Evolutionary conservation across 441 rosid genomes (phyloP), one percentile per base, ranked within the genome.

Genomic region (Aleurites moluccanus): DNA sequence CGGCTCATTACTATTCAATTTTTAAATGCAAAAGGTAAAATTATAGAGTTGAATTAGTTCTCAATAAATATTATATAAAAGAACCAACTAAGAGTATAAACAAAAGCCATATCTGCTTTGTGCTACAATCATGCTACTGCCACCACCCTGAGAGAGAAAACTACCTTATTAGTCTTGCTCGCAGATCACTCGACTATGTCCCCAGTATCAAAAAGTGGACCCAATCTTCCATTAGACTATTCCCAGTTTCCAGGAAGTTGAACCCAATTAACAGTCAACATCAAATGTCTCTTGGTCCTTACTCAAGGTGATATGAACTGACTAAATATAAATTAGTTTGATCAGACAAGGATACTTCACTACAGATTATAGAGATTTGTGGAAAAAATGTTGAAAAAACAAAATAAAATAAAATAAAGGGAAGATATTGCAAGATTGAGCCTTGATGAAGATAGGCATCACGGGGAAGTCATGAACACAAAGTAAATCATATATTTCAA

Each of bases 401-500:
- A 50, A 16, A 18, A 50, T 16, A 8, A 20, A 50, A 8, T 1
- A 50, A 18, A 50, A 16, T 20, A n/a, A 50, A 50, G 30, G n/a
- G 10, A 30, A 15, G 67, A 38, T 7, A 35, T 8, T 20, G 47
- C 25, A 38, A 64, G 67, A n/a, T 35, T 33, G 23, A 16, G 42
- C 67, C 50, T n/a, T 65, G 14, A 44, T 9, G 27, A 66, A 66
- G 68, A 64, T 3, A n/a, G 56, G 38, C 33, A 42, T 66, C 52
- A 66, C 9, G 10, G 4, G 3, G 28, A 35, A 44, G 23, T 6
- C 28, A 21, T 45, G 35, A 66, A 45, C 30, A 64, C n/a, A 44
- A 23, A 61, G 42, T 4, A 13, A 16, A 16, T 63, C 23, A 3
- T 44, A 33, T 33, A 62, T 33, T 16, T 33, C 66, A 62, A 30